These are phyloP conservation scores for Tephrocybe sp. DNA, from an alignment of 768 basidiomycete genomes.

Conservation along the genomic window DNA sequence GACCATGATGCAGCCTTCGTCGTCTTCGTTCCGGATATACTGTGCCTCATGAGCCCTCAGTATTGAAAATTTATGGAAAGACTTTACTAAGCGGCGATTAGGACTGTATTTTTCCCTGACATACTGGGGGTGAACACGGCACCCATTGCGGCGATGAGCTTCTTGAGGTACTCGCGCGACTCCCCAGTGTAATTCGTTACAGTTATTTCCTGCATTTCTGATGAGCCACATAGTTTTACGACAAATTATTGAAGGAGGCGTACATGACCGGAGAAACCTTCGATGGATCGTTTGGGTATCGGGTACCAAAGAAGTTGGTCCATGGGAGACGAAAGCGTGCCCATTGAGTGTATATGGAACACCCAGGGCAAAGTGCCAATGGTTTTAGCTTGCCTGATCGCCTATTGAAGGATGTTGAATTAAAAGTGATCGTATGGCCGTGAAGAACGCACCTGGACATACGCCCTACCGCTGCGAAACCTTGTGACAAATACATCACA, in stretches of 20 bases:
- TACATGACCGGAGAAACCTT: conserved; percentile 63
- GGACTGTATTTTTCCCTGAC: conserved; percentile 71
- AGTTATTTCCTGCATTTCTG: conserved; percentile 60
- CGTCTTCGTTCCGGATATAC: conserved; percentile 59
- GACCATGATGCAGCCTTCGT: conserved; percentile 76
- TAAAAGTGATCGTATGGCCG: background rate
- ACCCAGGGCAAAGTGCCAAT: conserved; percentile 86
- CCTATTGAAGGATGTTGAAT: conserved; percentile 37
- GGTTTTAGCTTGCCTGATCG: conserved; percentile 52
- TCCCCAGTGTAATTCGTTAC: conserved; percentile 90
- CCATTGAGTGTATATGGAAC: conserved; percentile 71
- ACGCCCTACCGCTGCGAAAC: conserved; percentile 68
- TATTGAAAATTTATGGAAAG: background rate
- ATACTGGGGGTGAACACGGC: conserved; percentile 82
- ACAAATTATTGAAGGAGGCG: conserved; percentile 20
- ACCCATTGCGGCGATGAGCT: conserved; percentile 74
- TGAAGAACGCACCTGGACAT: conserved; percentile 56
- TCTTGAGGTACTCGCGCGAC: conserved; percentile 85
- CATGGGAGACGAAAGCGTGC: conserved; percentile 59
- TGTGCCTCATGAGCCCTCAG: conserved; percentile 15
- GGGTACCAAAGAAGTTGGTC: conserved; percentile 88
- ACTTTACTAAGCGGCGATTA: conserved; percentile 83
- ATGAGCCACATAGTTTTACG: background rate
- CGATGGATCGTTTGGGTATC: conserved; percentile 58
- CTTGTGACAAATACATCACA: conserved; percentile 78